Conservation (phyloP, 1,284 basidiomycete genomes). For the Marasmius sp. region DNA sequence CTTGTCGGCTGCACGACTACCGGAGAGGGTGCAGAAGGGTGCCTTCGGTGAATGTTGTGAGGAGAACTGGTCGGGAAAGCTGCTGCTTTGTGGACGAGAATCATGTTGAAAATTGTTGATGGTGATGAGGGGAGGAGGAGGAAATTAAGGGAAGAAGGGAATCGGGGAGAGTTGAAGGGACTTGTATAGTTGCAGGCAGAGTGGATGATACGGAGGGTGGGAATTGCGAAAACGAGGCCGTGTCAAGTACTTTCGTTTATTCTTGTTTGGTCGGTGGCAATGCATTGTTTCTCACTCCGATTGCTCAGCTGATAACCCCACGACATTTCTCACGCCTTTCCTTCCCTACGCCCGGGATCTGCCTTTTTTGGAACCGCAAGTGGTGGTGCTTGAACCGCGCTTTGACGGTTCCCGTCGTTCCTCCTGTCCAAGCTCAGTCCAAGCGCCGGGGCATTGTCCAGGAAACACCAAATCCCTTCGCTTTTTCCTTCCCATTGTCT, state of each 20-base stretch:
- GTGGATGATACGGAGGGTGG: constrained; percentile 4
- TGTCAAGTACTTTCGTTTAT: background rate
- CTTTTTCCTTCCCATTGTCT: too few species aligned
- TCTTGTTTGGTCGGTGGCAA: background rate
- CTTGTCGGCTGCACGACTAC: constrained; percentile 68
- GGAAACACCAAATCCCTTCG: too few species aligned
- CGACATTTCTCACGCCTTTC: background rate
- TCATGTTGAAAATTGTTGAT: constrained; percentile 38
- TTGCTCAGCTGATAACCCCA: background rate
- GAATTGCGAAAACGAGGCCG: background rate
- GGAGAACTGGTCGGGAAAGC: constrained; percentile 26
- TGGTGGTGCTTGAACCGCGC: too few species aligned
- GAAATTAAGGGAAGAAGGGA: background rate
- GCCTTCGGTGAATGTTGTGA: constrained; percentile 47
- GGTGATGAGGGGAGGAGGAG: background rate
- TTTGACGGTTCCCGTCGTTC: too few species aligned
- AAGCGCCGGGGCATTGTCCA: too few species aligned
- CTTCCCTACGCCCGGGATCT: background rate
- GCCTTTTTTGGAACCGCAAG: background rate
- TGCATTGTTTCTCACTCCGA: background rate
- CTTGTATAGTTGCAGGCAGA: constrained; percentile 9
- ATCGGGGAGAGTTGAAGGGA: background rate
- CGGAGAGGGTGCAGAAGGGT: constrained; percentile 66
- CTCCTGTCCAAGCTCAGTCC: too few species aligned
- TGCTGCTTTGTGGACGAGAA: constrained; percentile 63